These are phyloP conservation scores for Aspergillus pseudoglaucus DNA, from an alignment of 2,329 filamentous ascomycete species.

Conservation along the genomic window DNA sequence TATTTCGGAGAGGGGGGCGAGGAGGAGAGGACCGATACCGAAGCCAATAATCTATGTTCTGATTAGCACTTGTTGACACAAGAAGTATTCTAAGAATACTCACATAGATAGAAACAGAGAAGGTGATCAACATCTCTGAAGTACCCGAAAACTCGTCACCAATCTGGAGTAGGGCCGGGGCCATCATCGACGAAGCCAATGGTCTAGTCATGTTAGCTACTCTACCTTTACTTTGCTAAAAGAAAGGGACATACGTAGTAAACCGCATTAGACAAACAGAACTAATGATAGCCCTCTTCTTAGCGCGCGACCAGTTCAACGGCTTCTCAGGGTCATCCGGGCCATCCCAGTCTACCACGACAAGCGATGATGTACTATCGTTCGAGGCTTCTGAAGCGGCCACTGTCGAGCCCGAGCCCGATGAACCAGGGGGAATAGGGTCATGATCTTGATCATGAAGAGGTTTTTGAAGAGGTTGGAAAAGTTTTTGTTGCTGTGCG, in stretches of 20 bases:
- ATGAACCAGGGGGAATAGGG: background rate
- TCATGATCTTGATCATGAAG: background rate
- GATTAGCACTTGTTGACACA: background rate
- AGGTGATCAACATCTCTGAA: conserved; percentile 4
- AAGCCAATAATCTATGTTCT: background rate
- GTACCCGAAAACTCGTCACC: conserved; percentile 1
- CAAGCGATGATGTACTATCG: background rate
- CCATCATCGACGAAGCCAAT: conserved; percentile 7
- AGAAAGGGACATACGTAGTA: conserved; percentile 2
- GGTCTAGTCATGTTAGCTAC: background rate
- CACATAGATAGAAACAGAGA: conserved; percentile 1
- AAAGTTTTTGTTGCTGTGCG: too few species aligned
- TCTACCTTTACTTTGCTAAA: background rate
- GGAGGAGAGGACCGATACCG: background rate
- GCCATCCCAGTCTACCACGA: conserved; percentile 5
- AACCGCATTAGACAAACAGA: conserved; percentile 4
- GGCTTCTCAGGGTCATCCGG: conserved; percentile 6
- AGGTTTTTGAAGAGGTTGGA: background rate
- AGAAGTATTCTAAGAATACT: background rate
- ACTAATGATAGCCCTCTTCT: conserved; percentile 1
- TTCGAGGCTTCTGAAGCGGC: background rate
- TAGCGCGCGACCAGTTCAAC: conserved; percentile 2
- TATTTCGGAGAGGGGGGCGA: background rate
- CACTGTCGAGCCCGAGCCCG: background rate
- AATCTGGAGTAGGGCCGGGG: conserved; percentile 3